phyloP scores from a whole-genome alignment of 306 rosid genomes.

The Dalbergia oliveri region DNA sequence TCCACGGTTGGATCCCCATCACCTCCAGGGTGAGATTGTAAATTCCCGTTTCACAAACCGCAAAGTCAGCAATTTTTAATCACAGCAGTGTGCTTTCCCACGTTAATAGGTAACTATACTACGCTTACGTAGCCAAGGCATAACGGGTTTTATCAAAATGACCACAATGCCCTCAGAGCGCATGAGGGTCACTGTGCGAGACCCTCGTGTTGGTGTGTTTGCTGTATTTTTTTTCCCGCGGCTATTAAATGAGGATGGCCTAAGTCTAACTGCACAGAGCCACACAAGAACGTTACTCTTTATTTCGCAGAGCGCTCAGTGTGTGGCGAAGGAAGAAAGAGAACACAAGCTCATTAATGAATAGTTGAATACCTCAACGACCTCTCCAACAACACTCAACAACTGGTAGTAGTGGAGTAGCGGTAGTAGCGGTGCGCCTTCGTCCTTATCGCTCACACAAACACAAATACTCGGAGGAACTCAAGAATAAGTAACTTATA shows the following conservation, averaged over 20 bases:
- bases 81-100: neutral
- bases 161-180: slow-evolving; percentile 18
- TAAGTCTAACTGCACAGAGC: slow-evolving; percentile 33
- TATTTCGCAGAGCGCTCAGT: slow-evolving; percentile 38
- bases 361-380: slow-evolving; percentile 74
- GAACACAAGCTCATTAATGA: slow-evolving; percentile 63
- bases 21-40: neutral
- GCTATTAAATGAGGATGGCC: slow-evolving; percentile 68
- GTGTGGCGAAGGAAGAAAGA: slow-evolving; percentile 42
- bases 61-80: neutral
- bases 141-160: neutral
- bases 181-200: neutral
- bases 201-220: slow-evolving; percentile 3
- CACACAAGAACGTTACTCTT: slow-evolving; percentile 35
- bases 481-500: neutral
- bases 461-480: too few relatives aligned
- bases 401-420: neutral
- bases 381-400: slow-evolving; percentile 49
- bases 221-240: slow-evolving; percentile 64
- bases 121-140: neutral
- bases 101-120: too few relatives aligned
- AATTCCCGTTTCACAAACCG: neutral
- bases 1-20: slow-evolving; percentile 8
- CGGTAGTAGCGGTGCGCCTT: neutral
- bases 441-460: neutral